Evolutionary conservation across 1,139 yeast genomes (phyloP), one percentile per base, ranked within the genome.

Genomic region (Magnusiomyces paraingens): DNA sequence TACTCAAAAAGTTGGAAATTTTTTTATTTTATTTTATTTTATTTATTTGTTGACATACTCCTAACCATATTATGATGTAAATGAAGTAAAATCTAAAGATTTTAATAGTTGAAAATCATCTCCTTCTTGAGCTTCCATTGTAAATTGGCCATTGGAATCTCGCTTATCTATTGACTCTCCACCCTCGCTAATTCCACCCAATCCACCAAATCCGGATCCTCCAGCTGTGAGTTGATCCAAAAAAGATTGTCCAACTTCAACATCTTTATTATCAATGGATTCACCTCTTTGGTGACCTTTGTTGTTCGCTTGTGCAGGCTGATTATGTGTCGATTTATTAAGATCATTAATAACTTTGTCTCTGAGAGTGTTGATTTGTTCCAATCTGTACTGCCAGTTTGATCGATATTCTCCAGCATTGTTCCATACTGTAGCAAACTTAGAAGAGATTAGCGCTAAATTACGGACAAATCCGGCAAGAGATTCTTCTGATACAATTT

Each of bases 371-470:
- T 70, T 65, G 49, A 86, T 76, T 60, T 84, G 89, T 54, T 75
- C 78, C 55, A 81, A 77, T 56, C 95, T 71, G 59, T 80, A 81
- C 17, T 80, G 74, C 94, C 95, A 86, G 62, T 78, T 82, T 22
- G 84, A 77, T 10, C 75, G 72, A 64, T 76, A 82, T 50, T 74
- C 72, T 6, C 80, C 83, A 29, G 74, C 73, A 12, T 77, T 71
- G 62, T 84, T 86, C 89, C 93, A 86, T 10, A 84, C 84, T 32
- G 78, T 77, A 0, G 95, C 90, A 69, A 87, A 86, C 57, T 83
- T 84, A 58, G 81, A 79, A 1, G 91, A 85, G 50, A 83, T 75
- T 22, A 85, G 68, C 1, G 87, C 82, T 57, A 86, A 69, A 57
- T 84, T 84, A 49, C 95, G 74, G 12, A 88, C 79, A 64, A 84